Evolutionary conservation across 2,329 filamentous ascomycete genomes (phyloP), one percentile per base, ranked within the genome.

Genomic region (Torrubiella hemipterigena): DNA sequence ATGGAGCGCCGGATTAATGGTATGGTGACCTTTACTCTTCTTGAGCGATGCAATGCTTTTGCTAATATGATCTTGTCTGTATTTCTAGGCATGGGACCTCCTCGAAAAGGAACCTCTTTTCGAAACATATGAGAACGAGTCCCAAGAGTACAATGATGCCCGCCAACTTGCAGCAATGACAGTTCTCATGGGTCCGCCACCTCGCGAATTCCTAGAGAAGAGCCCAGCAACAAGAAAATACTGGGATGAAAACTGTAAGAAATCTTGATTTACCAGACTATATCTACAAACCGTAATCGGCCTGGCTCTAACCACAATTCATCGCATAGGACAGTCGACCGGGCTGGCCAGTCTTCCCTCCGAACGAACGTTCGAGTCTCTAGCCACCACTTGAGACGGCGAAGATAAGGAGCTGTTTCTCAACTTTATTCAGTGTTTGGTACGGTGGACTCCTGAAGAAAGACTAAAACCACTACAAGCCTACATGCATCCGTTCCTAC

Each of bases 1-100:
- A 13, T 60, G 55, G 56, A 54, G 48, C 19, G 34, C 48, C 2
- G 54, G 48, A 21, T 40, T 57, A 10, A 29, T 57, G 41, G 54
- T 57, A 40, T 37, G 39, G 23, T 14, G 24, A 6, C 21, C 6
- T 19, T 21, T 13, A 23, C 4, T 23, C 15, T 8, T 14, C 10
- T 14, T 12, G 14, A 30, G 8, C 13, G 10, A 1, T 18, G 13
- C n/a, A n/a, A n/a, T n/a, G n/a, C n/a, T n/a, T 9, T 27, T 9
- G 10, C 25, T 25, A 25, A 20, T 31, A 19, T n/a, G n/a, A 25
- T 16, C 12, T 3, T n/a, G 2, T 33, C n/a, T 52, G 5, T 41
- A 47, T 22, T 38, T 45, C 8, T 32, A 48, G 47, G 39, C 41
- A 14, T 50, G 48, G 46, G 39, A 46, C 21, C 36, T 50, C 14